Percentiles rank a stretch among this genome's conserved stretches.
phyloP scores from a whole-genome alignment of 2,329 filamentous ascomycete species.

The Chaetomiaceae sp. region DNA sequence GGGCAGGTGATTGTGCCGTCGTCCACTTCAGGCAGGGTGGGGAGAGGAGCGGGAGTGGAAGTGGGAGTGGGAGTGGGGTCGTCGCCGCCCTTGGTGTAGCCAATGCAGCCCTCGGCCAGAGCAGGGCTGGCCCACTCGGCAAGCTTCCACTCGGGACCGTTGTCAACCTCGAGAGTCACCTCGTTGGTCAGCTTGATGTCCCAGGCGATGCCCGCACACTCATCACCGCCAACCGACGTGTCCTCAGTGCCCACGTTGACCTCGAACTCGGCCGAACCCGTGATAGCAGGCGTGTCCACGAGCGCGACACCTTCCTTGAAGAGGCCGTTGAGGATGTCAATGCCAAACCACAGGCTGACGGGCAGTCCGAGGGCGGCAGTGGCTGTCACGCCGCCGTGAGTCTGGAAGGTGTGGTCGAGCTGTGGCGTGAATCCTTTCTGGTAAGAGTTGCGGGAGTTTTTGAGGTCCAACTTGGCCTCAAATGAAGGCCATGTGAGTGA shows the following conservation, averaged over 20 bases:
- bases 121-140: conserved; percentile 8
- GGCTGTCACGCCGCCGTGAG: conserved; percentile 3
- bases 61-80: too few relatives aligned
- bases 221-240: conserved; percentile 1
- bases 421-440: background rate
- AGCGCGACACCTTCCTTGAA: conserved; percentile 6
- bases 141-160: background rate
- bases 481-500: conserved; percentile 6
- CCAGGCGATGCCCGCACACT: conserved; percentile 3
- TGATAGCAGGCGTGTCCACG: conserved; percentile 3
- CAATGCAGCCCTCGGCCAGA: conserved; percentile 9
- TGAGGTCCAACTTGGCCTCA: conserved; percentile 1
- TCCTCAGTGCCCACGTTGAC: conserved; percentile 1
- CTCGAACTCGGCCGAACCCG: conserved; percentile 1
- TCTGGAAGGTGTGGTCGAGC: conserved; percentile 7
- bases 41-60: too few relatives aligned
- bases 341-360: conserved; percentile 5
- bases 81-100: background rate
- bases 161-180: conserved; percentile 2
- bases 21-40: background rate
- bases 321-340: conserved; percentile 8
- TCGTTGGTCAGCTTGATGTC: conserved; percentile 10
- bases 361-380: conserved; percentile 8
- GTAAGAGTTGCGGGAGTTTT: background rate
- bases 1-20: conserved; percentile 3